Percentiles rank a stretch among this genome's conserved stretches.
These are phyloP conservation scores for Cutaneotrichosporon cyanovorans DNA, from an alignment of 1,284 basidiomycete genomes.

Conservation along the genomic window DNA sequence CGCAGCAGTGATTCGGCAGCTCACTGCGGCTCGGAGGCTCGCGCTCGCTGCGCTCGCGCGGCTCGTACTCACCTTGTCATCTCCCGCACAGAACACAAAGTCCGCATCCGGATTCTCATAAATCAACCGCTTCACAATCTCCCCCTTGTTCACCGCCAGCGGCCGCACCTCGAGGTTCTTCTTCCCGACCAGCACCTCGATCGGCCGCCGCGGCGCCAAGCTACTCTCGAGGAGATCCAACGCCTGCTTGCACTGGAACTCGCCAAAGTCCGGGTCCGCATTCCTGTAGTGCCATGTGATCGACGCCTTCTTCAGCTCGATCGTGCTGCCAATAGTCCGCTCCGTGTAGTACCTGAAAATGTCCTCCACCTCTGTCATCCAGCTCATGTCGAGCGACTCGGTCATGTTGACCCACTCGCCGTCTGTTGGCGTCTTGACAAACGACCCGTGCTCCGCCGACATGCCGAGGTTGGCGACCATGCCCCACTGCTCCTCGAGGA, in stretches of 20 bases:
- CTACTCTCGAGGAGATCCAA: slow-evolving; percentile 93
- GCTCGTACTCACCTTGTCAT: slow-evolving; percentile 73
- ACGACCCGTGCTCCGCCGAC: slow-evolving; percentile 93
- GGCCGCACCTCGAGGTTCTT: slow-evolving; percentile 98
- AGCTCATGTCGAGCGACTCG: slow-evolving; percentile 86
- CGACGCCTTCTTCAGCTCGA: slow-evolving; percentile 93
- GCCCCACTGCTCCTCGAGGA: slow-evolving; percentile 86
- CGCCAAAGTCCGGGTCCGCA: slow-evolving; percentile 90
- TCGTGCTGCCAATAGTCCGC: slow-evolving; percentile 88
- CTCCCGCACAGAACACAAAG: slow-evolving; percentile 94
- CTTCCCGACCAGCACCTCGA: slow-evolving; percentile 92
- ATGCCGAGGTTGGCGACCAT: slow-evolving; percentile 77
- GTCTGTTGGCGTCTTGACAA: slow-evolving; percentile 66
- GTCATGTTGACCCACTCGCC: slow-evolving; percentile 82
- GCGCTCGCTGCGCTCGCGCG: background rate
- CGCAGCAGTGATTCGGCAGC: too few relatives aligned
- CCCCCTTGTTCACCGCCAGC: slow-evolving; percentile 92
- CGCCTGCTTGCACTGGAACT: slow-evolving; percentile 91
- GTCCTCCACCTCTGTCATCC: slow-evolving; percentile 89
- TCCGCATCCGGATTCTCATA: slow-evolving; percentile 88
- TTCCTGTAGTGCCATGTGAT: slow-evolving; percentile 98
- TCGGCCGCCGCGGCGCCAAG: slow-evolving; percentile 74
- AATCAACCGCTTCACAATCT: slow-evolving; percentile 89
- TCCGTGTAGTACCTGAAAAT: slow-evolving; percentile 96
- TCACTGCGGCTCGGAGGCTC: background rate